Base-by-base conservation (phyloP, 164 flowering plant species). In the Kalanchoe fedtschenkoi region DNA sequence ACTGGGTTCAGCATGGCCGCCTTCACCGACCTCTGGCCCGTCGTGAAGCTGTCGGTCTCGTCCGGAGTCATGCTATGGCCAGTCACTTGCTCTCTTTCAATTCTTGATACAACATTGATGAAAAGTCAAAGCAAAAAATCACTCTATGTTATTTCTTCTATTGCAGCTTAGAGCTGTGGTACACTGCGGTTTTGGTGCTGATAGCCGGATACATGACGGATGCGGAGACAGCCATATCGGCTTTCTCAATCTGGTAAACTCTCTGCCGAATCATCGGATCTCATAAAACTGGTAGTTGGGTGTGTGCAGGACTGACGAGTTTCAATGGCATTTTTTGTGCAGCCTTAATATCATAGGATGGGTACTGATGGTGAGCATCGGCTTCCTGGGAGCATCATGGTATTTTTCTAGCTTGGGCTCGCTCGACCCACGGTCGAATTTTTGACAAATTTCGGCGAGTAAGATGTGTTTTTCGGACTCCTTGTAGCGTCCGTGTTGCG, bases 131-230 rank as follows among this genome's bases (percentile, higher is more conserved):
- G 3, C 11, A 5, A 38, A 4, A 5, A 19, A 38, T 37, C 4
- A 1, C 3, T 14, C 39, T 14, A 14, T 8, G 7, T 9, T 24
- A 19, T 61, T 13, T 26, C n/a, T n/a, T n/a, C 1, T 28, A 21
- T 14, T 3, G 44, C 39, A 77, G 81, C 64, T 62, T 77, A 24
- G 79, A 80, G 58, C 14, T 75, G 13, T 77, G 83, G 81, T 77
- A 80, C 68, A 71, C 65, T 38, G 72, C 76, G 19, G 55, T 75
- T 46, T 66, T 79, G 2, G 70, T 78, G 19, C 61, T 79, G 28
- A 33, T 79, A 42, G 76, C 80, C 0, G 80, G 83, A 21, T 68
- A 76, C 42, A 58, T 75, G 74, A 63, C 62, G 63, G 61, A 79
- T 64, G 78, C 83, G 16, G 64, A 47, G 24, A 69, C 71, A 22